Percentiles rank a stretch among this genome's conserved stretches.
These are phyloP conservation scores for Fusarium hainanense DNA, from an alignment of 2,329 filamentous ascomycete genomes.

Conservation along the genomic window DNA sequence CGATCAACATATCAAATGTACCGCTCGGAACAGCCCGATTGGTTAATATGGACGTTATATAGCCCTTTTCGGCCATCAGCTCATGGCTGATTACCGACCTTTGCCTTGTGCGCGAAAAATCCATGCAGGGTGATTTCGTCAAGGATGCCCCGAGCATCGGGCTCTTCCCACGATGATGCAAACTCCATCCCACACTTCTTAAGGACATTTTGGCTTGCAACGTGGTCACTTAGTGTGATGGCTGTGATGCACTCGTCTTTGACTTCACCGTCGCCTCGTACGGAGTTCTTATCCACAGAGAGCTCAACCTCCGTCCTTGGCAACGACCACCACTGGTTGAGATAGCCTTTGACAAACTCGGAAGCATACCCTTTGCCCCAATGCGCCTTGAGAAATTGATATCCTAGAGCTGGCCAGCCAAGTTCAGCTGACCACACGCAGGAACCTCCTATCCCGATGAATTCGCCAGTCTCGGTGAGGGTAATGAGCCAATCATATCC, in stretches of 20 bases:
- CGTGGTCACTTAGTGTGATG: slow-evolving; percentile 61
- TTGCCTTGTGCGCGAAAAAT: slow-evolving; percentile 34
- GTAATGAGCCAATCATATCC: slow-evolving; percentile 69
- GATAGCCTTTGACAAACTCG: slow-evolving; percentile 63
- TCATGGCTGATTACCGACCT: neutral
- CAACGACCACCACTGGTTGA: slow-evolving; percentile 61
- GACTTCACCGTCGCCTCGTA: slow-evolving; percentile 45
- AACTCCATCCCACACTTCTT: slow-evolving; percentile 65
- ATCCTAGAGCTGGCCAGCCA: slow-evolving; percentile 70
- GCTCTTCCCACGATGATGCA: slow-evolving; percentile 54
- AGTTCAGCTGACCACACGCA: slow-evolving; percentile 50
- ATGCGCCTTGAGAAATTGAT: slow-evolving; percentile 63
- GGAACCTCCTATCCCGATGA: slow-evolving; percentile 63
- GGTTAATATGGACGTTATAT: slow-evolving; percentile 3
- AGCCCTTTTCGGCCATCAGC: slow-evolving; percentile 8
- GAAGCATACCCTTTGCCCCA: slow-evolving; percentile 69
- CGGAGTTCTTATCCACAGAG: slow-evolving; percentile 55
- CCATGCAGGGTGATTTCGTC: slow-evolving; percentile 41
- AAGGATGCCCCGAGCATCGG: slow-evolving; percentile 37
- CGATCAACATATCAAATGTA: slow-evolving; percentile 5
- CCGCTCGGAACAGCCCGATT: slow-evolving; percentile 19
- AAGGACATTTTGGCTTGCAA: slow-evolving; percentile 66
- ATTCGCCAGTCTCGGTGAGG: slow-evolving; percentile 57
- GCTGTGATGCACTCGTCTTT: slow-evolving; percentile 59
- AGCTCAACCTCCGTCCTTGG: slow-evolving; percentile 58